Base-by-base conservation (phyloP, 768 basidiomycete genomes). In the Serendipita sp. region DNA sequence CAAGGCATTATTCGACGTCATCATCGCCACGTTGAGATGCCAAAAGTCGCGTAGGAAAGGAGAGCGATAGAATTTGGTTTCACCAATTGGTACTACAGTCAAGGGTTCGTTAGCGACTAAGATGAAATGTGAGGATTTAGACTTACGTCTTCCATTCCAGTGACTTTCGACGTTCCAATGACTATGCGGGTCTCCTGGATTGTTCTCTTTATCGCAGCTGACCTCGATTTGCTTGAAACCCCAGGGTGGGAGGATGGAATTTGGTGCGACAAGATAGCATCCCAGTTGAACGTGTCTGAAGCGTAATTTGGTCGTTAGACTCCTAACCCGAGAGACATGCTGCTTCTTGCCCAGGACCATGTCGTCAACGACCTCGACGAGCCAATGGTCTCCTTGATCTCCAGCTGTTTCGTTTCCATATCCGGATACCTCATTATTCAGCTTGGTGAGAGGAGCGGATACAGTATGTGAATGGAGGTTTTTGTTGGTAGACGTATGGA, bases 91-190 rank as follows among this genome's bases (percentile, higher is more conserved):
- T 8, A 99, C 91, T 96, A 70, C 38, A 2, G 13, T 5, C 38
- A 13, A 41, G 38, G 5, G 7, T 35, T 32, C 35, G 44, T 44
- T 23, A n/a, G 1, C 64, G 52, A 65, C 15, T 67, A 41, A 38
- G n/a, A n/a, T 60, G 2, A 28, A 32, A 46, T 41, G 34, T 28
- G 2, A 47, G 44, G n/a, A 65, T 13, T 10, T 45, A 62, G 3
- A 84, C 94, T 71, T 70, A 97, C 95, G 75, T 71, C 91, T 82
- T 64, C 92, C 87, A 73, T 99, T 99, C 89, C 88, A 92, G 73
- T 99, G 96, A 70, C 85, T 89, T 74, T 99, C 96, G 64, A 99
- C 89, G 72, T 99, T 99, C 96, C 96, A 99, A 71, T 92, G 89
- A 2, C 93, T 95, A 74, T 92, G 90, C 16, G 79, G 71, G 73